phyloP scores from a whole-genome alignment of 495 filamentous ascomycete species.

The Usnea hakonensis region DNA sequence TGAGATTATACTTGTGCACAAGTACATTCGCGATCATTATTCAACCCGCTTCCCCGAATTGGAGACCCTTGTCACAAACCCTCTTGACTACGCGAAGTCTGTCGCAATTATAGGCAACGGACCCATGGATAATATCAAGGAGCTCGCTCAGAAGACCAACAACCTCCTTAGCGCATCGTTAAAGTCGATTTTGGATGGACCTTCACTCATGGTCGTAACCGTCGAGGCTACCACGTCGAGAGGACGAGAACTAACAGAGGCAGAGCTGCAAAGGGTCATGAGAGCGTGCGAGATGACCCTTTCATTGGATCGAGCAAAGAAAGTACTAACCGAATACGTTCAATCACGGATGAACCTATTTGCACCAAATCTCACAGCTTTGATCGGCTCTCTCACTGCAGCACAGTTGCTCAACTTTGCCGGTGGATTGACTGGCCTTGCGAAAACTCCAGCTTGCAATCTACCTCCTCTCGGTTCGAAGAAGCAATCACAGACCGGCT shows the following conservation, averaged over 20 bases:
- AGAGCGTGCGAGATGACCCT: slow-evolving; percentile 82
- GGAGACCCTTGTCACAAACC: slow-evolving; percentile 86
- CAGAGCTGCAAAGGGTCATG: slow-evolving; percentile 66
- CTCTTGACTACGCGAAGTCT: slow-evolving; percentile 91
- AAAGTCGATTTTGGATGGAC: slow-evolving; percentile 73
- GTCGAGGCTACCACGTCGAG: slow-evolving; percentile 86
- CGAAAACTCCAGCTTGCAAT: slow-evolving; percentile 90
- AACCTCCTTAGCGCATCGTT: slow-evolving; percentile 70
- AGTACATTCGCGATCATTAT: slow-evolving; percentile 92
- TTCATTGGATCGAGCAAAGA: slow-evolving; percentile 78
- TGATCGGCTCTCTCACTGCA: slow-evolving; percentile 91
- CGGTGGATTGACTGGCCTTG: slow-evolving; percentile 79
- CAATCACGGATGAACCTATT: slow-evolving; percentile 95
- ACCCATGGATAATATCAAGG: slow-evolving; percentile 82
- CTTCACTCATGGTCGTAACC: slow-evolving; percentile 91
- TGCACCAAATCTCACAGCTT: slow-evolving; percentile 86
- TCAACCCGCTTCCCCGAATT: slow-evolving; percentile 89
- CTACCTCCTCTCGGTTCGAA: slow-evolving; percentile 82
- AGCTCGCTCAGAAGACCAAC: slow-evolving; percentile 56
- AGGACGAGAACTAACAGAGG: slow-evolving; percentile 64
- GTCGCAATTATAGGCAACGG: slow-evolving; percentile 91
- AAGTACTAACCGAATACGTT: slow-evolving; percentile 85
- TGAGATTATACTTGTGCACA: slow-evolving; percentile 89
- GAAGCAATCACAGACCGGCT: slow-evolving; percentile 70
- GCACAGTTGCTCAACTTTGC: slow-evolving; percentile 92